Percentiles rank a stretch among this genome's conserved stretches.
Conservation (phyloP, 2,329 filamentous ascomycete species). For the Stemphylium vesicarium region DNA sequence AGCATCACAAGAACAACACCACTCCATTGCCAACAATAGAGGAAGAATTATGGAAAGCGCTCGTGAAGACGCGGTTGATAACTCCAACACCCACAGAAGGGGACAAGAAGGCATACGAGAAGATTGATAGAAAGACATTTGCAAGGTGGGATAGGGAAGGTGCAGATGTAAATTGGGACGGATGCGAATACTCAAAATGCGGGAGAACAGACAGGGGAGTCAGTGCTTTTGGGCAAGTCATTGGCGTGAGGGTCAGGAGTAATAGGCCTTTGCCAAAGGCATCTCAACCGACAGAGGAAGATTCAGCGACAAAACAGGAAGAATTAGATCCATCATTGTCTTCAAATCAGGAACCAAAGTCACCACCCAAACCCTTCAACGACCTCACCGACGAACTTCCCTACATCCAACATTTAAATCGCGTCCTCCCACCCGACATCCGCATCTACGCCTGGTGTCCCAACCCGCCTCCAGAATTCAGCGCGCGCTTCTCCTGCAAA, state of each 20-base stretch:
- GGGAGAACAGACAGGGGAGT: constrained; percentile 92
- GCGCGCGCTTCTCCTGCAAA: constrained; percentile 88
- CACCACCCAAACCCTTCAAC: constrained; percentile 58
- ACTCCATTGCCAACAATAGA: constrained; percentile 82
- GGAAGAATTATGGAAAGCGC: constrained; percentile 89
- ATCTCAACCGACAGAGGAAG: constrained; percentile 10
- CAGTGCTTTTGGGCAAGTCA: constrained; percentile 95
- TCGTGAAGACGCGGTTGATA: constrained; percentile 82
- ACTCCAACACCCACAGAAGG: constrained; percentile 31
- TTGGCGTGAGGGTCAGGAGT: constrained; percentile 82
- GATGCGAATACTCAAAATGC: constrained; percentile 92
- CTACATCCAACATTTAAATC: constrained; percentile 84
- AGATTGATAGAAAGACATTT: constrained; percentile 43
- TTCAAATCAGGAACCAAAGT: constrained; percentile 16
- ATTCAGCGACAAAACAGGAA: background rate
- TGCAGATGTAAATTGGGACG: constrained; percentile 73
- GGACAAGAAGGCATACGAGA: constrained; percentile 40
- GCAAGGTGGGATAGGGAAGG: constrained; percentile 47
- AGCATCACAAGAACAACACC: constrained; percentile 75
- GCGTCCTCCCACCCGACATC: constrained; percentile 87
- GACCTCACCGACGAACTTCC: constrained; percentile 80
- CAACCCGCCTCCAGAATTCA: constrained; percentile 77
- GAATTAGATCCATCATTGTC: background rate
- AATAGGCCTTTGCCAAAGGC: constrained; percentile 64
- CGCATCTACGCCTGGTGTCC: constrained; percentile 93